Evolutionary conservation across 2,329 filamentous ascomycete genomes (phyloP).

Genomic region (Penicillium sp.): DNA sequence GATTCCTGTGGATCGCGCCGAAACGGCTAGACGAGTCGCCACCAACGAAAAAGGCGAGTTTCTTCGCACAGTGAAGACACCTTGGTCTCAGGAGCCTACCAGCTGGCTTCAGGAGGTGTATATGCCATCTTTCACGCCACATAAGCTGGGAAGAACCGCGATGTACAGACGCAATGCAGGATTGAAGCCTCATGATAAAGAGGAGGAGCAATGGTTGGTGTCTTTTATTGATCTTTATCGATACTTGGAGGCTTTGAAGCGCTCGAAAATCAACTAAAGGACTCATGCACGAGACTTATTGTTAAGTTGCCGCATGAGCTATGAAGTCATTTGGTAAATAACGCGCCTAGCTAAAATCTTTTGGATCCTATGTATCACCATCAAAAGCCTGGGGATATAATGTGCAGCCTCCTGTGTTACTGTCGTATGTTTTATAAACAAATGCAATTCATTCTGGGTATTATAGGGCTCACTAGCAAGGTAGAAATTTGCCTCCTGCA

Average conservation of each 20-base stretch:
- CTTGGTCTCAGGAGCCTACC: not conserved
- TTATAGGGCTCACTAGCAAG: too few species aligned
- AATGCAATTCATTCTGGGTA: too few species aligned
- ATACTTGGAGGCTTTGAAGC: not conserved
- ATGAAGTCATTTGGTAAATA: not conserved
- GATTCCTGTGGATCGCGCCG: not conserved
- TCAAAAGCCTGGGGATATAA: too few species aligned
- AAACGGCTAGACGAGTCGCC: too few species aligned
- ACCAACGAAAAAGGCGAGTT: too few species aligned
- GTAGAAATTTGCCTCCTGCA: not conserved
- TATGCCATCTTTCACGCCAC: not conserved
- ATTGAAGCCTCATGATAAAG: not conserved
- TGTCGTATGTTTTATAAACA: not conserved
- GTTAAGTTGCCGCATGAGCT: not conserved
- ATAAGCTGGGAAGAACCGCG: too few species aligned
- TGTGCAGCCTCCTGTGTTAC: too few species aligned
- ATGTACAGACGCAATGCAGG: not conserved
- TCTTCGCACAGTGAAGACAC: not conserved
- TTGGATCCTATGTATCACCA: too few species aligned
- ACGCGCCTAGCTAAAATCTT: too few species aligned
- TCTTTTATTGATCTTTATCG: slow-evolving; percentile 4
- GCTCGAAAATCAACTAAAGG: not conserved
- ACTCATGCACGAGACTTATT: not conserved
- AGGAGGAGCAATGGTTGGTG: slow-evolving; percentile 1
- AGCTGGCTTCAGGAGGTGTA: not conserved